Conservation (phyloP, 495 filamentous ascomycete species). For the Halenospora varia region DNA sequence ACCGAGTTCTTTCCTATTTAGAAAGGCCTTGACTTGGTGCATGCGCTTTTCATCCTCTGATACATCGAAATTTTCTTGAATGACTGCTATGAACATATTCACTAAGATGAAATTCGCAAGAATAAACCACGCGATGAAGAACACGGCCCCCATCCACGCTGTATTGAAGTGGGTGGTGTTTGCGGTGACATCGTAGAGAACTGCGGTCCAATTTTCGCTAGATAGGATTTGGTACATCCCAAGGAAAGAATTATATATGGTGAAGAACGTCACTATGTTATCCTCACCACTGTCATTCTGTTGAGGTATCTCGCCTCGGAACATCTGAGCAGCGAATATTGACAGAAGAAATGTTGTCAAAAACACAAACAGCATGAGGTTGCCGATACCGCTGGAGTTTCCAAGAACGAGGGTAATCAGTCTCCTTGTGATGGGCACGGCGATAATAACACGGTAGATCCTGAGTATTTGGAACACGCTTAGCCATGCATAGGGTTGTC, state of each 20-base stretch:
- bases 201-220: constrained; percentile 90
- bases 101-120: constrained; percentile 92
- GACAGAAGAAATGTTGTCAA: constrained; percentile 90
- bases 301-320: constrained; percentile 75
- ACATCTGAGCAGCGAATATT: constrained; percentile 91
- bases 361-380: constrained; percentile 94
- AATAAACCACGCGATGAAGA: constrained; percentile 94
- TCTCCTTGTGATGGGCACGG: constrained; percentile 78
- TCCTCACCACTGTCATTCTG: constrained; percentile 49
- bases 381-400: constrained; percentile 87
- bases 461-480: constrained; percentile 91
- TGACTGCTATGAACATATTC: constrained; percentile 99
- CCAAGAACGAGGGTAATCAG: constrained; percentile 85
- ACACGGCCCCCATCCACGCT: constrained; percentile 91
- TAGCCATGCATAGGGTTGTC: constrained; percentile 79
- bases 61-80: constrained; percentile 99
- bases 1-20: constrained; percentile 86
- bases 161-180: constrained; percentile 58
- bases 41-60: constrained; percentile 97
- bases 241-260: constrained; percentile 92
- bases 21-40: constrained; percentile 89
- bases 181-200: constrained; percentile 77
- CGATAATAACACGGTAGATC: constrained; percentile 87
- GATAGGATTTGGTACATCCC: constrained; percentile 99
- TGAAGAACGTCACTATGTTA: constrained; percentile 71